Base-by-base conservation (phyloP, 305 asterid genomes). In the Solanum hybrid region DNA sequence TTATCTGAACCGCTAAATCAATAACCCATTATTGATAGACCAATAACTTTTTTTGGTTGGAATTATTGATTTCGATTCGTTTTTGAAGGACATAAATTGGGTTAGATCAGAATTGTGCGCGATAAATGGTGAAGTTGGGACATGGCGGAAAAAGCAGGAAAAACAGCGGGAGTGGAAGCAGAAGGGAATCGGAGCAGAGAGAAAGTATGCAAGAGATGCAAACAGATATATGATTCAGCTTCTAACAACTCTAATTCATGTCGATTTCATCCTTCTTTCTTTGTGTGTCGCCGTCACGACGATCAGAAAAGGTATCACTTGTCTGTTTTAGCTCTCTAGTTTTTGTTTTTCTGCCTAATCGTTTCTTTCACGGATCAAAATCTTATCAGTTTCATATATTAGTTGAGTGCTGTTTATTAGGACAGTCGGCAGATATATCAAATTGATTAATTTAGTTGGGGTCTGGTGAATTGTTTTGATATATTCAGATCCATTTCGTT, bases 201-300 rank as follows among this genome's bases (percentile, higher is more conserved):
- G 60, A 93, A 86, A 88, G 89, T 92, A 40, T 96, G 99, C 94
- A 94, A 86, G 90, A 94, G 97, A 90, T 97, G 99, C 95, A 96
- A 96, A 89, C 80, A 90, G 92, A 60, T 79, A 34, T 97, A 76
- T 90, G 37, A 69, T 36, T 87, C 92, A 26, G 91, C 95, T 17
- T 93, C 94, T 56, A 97, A 97, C 91, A 76, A 89, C 88, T 45
- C 93, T 8, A 88, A 90, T 22, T 93, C 98, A n/a, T 97, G 99
- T 93, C 95, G 96, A 27, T 96, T 93, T 90, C 98, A 97, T 88
- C 98, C 98, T 90, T 95, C 98, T 4, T 95, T 97, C 92, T 95
- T 95, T 93, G 98, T 97, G 26, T 95, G 99, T 92, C 98, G 98
- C 90, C 98, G 98, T 90, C 99, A 97, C 92, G 98, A 95, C 88